phyloP scores from a whole-genome alignment of 108 stramenopile genomes.

The Nitzschia palea region DNA sequence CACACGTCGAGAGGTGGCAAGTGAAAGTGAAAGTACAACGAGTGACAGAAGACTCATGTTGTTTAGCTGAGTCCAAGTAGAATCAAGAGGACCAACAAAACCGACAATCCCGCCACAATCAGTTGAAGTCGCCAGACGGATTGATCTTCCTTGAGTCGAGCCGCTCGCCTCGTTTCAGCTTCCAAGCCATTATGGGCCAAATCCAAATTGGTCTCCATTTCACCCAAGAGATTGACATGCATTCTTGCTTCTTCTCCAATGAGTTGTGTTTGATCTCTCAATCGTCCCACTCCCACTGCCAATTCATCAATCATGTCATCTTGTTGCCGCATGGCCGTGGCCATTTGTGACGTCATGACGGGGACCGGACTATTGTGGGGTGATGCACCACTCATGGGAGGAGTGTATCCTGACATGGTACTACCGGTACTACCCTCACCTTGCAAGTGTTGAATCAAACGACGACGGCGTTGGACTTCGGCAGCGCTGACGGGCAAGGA shows the following conservation, averaged over 20 bases:
- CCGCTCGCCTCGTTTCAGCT: conserved; percentile 78
- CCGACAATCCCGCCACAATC: conserved; percentile 71
- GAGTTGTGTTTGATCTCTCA: conserved; percentile 77
- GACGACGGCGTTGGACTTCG: conserved; percentile 51
- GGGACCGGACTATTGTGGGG: neutral
- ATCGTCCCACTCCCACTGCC: conserved; percentile 79
- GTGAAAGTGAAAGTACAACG: neutral
- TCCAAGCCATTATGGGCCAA: conserved; percentile 78
- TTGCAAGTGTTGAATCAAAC: conserved; percentile 48
- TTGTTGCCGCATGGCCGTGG: conserved; percentile 73
- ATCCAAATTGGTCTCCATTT: conserved; percentile 89
- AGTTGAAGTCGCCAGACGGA: conserved; percentile 85
- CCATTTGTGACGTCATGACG: conserved; percentile 31
- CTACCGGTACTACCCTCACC: neutral
- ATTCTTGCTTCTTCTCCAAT: conserved; percentile 86
- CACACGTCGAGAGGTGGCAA: too few species aligned
- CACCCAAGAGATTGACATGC: conserved; percentile 82
- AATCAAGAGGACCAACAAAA: conserved; percentile 78
- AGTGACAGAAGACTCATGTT: too few species aligned
- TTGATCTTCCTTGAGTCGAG: conserved; percentile 72
- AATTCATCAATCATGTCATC: conserved; percentile 92
- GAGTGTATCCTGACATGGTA: conserved; percentile 2
- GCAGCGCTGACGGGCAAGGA: conserved; percentile 32
- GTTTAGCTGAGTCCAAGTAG: conserved; percentile 62
- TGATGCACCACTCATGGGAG: neutral